Conservation (phyloP, 306 rosid genomes). For the Cucurbita ficifolia region DNA sequence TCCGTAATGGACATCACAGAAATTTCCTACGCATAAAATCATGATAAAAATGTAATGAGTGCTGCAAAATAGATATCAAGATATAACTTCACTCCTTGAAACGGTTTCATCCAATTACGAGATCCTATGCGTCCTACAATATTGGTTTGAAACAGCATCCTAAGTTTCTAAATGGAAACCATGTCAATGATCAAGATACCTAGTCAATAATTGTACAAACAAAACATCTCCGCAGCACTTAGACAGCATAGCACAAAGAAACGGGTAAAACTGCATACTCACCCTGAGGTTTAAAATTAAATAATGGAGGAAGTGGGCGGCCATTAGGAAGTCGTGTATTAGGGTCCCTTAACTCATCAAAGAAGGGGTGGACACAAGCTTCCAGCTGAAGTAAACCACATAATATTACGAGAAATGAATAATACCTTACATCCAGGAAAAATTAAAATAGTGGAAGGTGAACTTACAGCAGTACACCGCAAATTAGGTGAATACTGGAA, state of each 20-base stretch:
- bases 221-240: not conserved
- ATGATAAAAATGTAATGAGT: not conserved
- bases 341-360: constrained; percentile 92
- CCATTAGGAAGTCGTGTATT: constrained; percentile 93
- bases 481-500: constrained; percentile 97
- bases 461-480: constrained; percentile 94
- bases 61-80: not conserved
- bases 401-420: not conserved
- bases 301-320: constrained; percentile 95
- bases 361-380: constrained; percentile 98
- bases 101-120: not conserved
- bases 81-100: not conserved
- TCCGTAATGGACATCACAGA: not conserved
- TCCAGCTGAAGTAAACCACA: constrained; percentile 48
- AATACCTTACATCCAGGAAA: not conserved
- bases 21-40: not conserved
- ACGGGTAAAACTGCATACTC: constrained; percentile 3
- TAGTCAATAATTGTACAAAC: not conserved
- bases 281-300: constrained; percentile 88
- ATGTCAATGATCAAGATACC: not conserved
- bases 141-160: not conserved
- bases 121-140: not conserved
- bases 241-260: not conserved
- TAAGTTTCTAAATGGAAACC: not conserved
- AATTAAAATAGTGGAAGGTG: not conserved